phyloP scores from a whole-genome alignment of 1,284 basidiomycete species.

The Athelia sp. region DNA sequence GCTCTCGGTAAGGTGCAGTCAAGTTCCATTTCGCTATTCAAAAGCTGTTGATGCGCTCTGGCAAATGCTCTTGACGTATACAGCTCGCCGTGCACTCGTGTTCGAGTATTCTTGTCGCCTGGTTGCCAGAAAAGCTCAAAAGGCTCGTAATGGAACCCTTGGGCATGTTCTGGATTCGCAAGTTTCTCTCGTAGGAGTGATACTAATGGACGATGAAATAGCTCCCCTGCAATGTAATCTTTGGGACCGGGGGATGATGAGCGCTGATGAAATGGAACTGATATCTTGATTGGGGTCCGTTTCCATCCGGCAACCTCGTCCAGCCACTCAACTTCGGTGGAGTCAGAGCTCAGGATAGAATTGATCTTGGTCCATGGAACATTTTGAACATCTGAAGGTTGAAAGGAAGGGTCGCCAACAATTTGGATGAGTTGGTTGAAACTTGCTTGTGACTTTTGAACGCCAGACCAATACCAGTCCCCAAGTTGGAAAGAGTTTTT shows the following conservation, averaged over 20 bases:
- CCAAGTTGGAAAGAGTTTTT: too few relatives aligned
- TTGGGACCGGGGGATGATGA: background rate
- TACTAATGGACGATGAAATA: background rate
- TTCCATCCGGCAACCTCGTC: too few relatives aligned
- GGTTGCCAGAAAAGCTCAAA: background rate
- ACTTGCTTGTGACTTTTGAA: too few relatives aligned
- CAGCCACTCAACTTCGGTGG: too few relatives aligned
- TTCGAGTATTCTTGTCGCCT: background rate
- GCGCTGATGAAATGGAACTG: background rate
- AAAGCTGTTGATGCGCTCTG: slow-evolving; percentile 18
- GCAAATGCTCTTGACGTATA: background rate
- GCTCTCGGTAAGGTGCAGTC: slow-evolving; percentile 15
- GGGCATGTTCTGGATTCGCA: background rate
- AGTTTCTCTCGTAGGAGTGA: background rate
- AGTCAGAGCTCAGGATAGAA: too few relatives aligned
- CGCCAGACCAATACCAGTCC: too few relatives aligned
- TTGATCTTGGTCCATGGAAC: too few relatives aligned
- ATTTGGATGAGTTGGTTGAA: too few relatives aligned
- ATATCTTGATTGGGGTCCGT: background rate
- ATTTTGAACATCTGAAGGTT: too few relatives aligned
- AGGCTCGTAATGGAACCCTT: background rate
- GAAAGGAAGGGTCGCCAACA: too few relatives aligned
- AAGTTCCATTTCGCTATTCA: slow-evolving; percentile 9
- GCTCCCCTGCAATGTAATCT: background rate
- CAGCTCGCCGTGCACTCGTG: background rate